Conservation (phyloP, 2,329 filamentous ascomycete species). For the Colletotrichum sp. region DNA sequence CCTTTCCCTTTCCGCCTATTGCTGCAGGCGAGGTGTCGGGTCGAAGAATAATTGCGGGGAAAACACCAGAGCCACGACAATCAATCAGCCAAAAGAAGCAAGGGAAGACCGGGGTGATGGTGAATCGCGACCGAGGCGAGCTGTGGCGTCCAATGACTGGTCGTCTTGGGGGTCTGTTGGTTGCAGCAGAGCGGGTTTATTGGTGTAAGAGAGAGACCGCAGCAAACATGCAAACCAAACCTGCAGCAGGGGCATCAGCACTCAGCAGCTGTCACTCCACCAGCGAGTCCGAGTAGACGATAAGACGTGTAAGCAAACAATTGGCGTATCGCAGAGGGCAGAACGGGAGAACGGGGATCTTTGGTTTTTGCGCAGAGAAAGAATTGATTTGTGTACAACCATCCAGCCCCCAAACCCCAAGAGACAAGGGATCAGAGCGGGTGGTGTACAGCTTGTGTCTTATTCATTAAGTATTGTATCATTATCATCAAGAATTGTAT, state of each 20-base stretch:
- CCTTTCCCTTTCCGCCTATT: neutral
- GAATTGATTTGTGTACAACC: neutral
- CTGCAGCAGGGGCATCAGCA: neutral
- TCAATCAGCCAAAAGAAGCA: neutral
- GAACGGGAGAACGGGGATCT: neutral
- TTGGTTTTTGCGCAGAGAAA: neutral
- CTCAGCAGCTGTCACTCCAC: neutral
- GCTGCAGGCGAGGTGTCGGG: neutral
- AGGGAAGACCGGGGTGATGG: neutral
- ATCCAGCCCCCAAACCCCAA: neutral
- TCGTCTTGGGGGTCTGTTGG: neutral
- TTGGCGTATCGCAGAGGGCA: neutral
- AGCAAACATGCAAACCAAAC: neutral
- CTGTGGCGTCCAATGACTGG: neutral
- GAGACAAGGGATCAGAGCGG: neutral
- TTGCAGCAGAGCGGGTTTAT: neutral
- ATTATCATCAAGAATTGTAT: neutral
- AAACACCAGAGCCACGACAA: neutral
- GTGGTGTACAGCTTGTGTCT: neutral
- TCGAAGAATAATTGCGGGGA: neutral
- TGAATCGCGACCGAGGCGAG: neutral
- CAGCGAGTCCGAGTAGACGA: neutral
- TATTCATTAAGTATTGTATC: slow-evolving; percentile 1
- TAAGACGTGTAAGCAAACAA: neutral
- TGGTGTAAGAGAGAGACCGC: neutral